Evolutionary conservation across 2,329 filamentous ascomycete genomes (phyloP).

Genomic region (Cytospora piceae): DNA sequence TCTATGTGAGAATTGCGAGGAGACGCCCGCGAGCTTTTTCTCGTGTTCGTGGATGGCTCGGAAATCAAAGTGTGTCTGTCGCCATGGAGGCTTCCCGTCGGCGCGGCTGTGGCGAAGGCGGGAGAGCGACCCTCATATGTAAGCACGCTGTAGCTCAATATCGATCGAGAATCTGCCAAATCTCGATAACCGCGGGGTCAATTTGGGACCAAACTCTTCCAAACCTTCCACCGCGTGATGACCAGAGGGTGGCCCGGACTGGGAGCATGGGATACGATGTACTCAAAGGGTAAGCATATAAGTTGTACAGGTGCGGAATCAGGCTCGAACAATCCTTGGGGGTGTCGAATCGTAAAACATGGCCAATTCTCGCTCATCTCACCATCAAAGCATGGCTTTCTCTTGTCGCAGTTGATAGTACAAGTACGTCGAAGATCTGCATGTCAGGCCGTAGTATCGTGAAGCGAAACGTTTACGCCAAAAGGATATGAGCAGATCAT

Average conservation of each 20-base stretch:
- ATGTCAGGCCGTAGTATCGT: neutral
- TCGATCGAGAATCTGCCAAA: constrained; percentile 3
- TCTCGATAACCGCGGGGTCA: neutral
- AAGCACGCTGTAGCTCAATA: neutral
- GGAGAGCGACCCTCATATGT: constrained; percentile 1
- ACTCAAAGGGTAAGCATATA: neutral
- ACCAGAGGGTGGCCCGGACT: neutral
- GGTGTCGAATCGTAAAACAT: neutral
- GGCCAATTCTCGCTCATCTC: neutral
- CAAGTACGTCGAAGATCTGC: neutral
- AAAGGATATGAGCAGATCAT: neutral
- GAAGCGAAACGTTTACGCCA: neutral
- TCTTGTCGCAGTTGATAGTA: neutral
- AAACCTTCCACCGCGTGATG: neutral
- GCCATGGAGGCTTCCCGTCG: neutral
- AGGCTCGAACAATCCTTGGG: neutral
- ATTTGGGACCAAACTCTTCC: neutral
- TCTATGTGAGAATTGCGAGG: neutral
- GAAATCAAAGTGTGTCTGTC: neutral
- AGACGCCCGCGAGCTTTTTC: neutral
- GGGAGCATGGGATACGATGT: neutral
- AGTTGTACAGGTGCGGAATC: neutral
- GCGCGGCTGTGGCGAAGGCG: neutral
- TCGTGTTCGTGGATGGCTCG: neutral
- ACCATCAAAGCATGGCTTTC: neutral